Evolutionary conservation across 2,329 filamentous ascomycete species (phyloP).

Genomic region (Chaetomiaceae sp.): DNA sequence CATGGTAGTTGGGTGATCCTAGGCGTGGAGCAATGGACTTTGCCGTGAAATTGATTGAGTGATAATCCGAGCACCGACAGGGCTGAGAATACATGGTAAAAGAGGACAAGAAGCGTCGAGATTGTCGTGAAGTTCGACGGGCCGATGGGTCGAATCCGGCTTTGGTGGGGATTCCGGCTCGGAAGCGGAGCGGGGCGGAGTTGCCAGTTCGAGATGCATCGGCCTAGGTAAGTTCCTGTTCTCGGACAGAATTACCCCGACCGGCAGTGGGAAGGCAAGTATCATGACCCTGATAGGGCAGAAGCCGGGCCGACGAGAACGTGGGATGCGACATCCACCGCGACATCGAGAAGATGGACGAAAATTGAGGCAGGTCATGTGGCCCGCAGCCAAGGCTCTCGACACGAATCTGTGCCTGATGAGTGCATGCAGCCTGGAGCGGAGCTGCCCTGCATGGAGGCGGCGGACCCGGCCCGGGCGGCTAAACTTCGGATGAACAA

Average conservation of each 20-base stretch:
- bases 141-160: neutral
- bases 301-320: neutral
- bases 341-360: neutral
- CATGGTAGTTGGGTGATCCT: no score
- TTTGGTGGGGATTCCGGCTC: neutral
- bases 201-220: slow-evolving; percentile 1
- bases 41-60: no score
- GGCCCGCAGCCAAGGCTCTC: neutral
- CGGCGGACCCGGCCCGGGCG: slow-evolving; percentile 10
- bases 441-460: slow-evolving; percentile 3
- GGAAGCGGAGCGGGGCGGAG: slow-evolving; percentile 8
- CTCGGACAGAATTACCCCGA: neutral
- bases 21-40: no score
- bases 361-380: slow-evolving; percentile 8
- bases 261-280: neutral
- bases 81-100: no score
- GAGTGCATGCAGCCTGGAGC: neutral
- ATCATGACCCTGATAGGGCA: no score
- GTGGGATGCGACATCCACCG: neutral
- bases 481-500: slow-evolving; percentile 4
- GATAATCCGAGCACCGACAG: no score
- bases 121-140: no score
- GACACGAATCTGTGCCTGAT: neutral
- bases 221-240: neutral
- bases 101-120: neutral